Conservation (phyloP, 73 alveolate species). For the Symbiodinium pilosum region DNA sequence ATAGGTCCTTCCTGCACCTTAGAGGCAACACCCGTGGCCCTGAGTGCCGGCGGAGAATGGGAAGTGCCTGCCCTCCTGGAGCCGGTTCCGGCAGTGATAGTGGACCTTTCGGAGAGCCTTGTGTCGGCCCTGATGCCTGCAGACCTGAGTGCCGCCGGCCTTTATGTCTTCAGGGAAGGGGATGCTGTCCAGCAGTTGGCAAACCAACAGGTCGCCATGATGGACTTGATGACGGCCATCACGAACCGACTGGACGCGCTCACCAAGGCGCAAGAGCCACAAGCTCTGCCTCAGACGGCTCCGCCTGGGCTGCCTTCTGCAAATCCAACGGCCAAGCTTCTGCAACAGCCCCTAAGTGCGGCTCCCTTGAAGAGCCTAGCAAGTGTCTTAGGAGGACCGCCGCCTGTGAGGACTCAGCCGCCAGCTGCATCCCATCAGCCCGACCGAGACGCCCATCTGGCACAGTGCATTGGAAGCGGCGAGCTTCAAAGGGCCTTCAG, state of each 20-base stretch:
- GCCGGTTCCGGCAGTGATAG: background rate
- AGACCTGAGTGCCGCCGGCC: background rate
- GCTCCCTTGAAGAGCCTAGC: background rate
- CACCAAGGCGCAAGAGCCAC: background rate
- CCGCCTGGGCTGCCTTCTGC: no score
- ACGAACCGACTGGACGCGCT: background rate
- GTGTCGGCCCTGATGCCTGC: background rate
- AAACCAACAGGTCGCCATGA: background rate
- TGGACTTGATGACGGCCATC: background rate
- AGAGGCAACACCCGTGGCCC: background rate
- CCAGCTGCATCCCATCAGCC: background rate
- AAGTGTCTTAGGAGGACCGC: background rate
- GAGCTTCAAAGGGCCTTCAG: no score
- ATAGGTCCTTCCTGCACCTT: background rate
- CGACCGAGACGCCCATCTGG: background rate
- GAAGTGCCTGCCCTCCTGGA: background rate
- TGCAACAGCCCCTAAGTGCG: no score
- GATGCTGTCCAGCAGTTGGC: background rate
- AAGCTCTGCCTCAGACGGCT: background rate
- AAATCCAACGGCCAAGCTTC: no score
- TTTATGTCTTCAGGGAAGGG: background rate
- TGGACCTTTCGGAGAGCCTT: background rate
- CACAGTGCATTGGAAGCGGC: background rate
- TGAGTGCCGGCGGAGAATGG: background rate
- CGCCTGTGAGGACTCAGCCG: background rate